A percentile compares a stretch with the other conserved stretches of the same genome.
Conservation (phyloP, 176 grass and related monocot species). For the Bolboschoenus planiculmis region DNA sequence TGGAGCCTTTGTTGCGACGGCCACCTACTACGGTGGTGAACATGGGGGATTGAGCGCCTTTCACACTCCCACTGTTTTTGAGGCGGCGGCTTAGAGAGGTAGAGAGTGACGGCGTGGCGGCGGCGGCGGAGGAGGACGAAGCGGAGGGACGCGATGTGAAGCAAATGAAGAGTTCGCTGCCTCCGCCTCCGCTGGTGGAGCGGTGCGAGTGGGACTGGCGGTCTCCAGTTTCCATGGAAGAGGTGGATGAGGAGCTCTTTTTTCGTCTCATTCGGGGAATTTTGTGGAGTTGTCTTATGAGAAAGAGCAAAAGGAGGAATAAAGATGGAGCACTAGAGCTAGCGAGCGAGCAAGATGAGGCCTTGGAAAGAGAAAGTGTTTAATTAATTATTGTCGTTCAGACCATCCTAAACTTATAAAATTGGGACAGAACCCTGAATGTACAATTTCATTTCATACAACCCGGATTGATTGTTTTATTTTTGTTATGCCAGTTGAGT, state of each 20-base stretch:
- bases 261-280: slow-evolving; percentile 18
- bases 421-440: neutral
- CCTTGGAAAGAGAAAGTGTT: neutral
- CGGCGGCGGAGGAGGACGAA: slow-evolving; percentile 15
- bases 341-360: neutral
- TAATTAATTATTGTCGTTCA: neutral
- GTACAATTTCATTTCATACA: neutral
- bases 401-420: neutral
- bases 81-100: slow-evolving; percentile 69
- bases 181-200: slow-evolving; percentile 19
- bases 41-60: slow-evolving; percentile 96
- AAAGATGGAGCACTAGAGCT: neutral
- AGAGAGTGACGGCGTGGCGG: slow-evolving; percentile 42
- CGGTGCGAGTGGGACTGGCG: slow-evolving; percentile 19
- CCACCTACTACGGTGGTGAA: slow-evolving; percentile 47
- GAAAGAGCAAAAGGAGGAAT: neutral
- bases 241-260: slow-evolving; percentile 14
- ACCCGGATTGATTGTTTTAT: neutral
- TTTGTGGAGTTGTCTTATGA: neutral
- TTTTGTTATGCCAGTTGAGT: neutral
- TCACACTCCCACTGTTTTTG: slow-evolving; percentile 69
- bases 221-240: slow-evolving; percentile 13
- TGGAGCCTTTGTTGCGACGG: slow-evolving; percentile 31
- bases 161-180: slow-evolving; percentile 43
- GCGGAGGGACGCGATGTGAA: slow-evolving; percentile 30